Evolutionary conservation across 1,139 yeast genomes (phyloP), one percentile per base, ranked within the genome.

Genomic region (Kazachstania sp.): DNA sequence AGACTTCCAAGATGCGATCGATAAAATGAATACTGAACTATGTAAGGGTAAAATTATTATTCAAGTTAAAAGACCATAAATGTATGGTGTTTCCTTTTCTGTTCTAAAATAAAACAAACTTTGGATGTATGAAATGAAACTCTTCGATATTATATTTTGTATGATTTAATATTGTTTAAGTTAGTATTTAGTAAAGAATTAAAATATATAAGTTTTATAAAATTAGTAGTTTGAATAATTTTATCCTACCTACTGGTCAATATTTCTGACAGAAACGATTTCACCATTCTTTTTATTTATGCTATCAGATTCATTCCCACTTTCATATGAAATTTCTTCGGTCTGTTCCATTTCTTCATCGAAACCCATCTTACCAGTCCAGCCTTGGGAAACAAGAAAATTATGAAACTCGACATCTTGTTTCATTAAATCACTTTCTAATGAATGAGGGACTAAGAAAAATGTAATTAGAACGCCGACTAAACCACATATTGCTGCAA

Each of bases 21-120:
- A 73, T 8, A 68, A 65, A 51, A 60, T 82, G 35, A 63, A 60
- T 15, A 63, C 71, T 16, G 75, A 77, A 46, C n/a, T 64, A 44
- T 79, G 82, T 3, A 72, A 71, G 49, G 95, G 95, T 35, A 85
- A 85, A 60, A 71, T 83, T 38, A 73, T 84, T 7, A 53, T 78
- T 9, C 40, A 45, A 41, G 18, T 48, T 4, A 37, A 37, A 26
- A 37, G 20, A 13, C 34, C 34, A 23, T 9, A 23, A 23, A n/a
- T n/a, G n/a, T n/a, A n/a, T n/a, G n/a, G n/a, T n/a, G n/a, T n/a
- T n/a, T n/a, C n/a, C n/a, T n/a, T n/a, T n/a, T n/a, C n/a, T n/a
- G n/a, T n/a, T n/a, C n/a, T n/a, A n/a, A n/a, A n/a, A n/a, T n/a
- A n/a, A n/a, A n/a, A n/a, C n/a, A n/a, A 9, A 23, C 5, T 4